Evolutionary conservation across 257 asterid genomes (phyloP), one percentile per base, ranked within the genome.

Genomic region (Jacaranda mimosifolia): DNA sequence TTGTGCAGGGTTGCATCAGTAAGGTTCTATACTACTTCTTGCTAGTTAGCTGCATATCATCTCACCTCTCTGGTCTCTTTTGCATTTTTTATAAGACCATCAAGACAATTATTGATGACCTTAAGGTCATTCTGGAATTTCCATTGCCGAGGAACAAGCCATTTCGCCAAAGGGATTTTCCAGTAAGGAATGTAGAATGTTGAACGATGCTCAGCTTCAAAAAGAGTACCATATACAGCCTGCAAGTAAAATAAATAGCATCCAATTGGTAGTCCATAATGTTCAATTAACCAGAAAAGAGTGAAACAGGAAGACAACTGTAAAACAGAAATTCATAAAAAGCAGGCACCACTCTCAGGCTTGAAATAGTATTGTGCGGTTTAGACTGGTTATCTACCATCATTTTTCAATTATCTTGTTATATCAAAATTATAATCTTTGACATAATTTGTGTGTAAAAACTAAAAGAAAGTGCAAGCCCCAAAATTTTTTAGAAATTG

Each of bases 121-220:
- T 87, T 91, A 69, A 95, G 97, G 85, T 95, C 99, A 63, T 74
- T 85, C 81, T 87, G 98, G 85, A 95, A 95, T 89, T 93, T 93
- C 15, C 94, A 72, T 77, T 93, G 99, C 67, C 98, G 89, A 60
- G 99, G 99, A 74, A 95, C 96, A 45, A 93, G 75, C 98, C 94
- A 95, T 46, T 85, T 89, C 43, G 96, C 97, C 83, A 95, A 68
- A 66, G 98, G 99, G 66, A 95, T 52, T 72, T 91, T 91, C 99
- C 99, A 95, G 81, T 95, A 95, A 72, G 98, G 99, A 79, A 93
- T 83, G 78, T 95, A 95, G 87, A 95, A 95, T 12, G 98, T 95
- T 7, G 99, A 95, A 46, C 99, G 96, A 81, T 95, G 99, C 85
- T 95, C 99, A 62, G 99, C 98, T 89, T 93, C 99, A 80, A 93